These are phyloP conservation scores for Quercus cerris DNA, from an alignment of 306 rosid species.

Conservation along the genomic window DNA sequence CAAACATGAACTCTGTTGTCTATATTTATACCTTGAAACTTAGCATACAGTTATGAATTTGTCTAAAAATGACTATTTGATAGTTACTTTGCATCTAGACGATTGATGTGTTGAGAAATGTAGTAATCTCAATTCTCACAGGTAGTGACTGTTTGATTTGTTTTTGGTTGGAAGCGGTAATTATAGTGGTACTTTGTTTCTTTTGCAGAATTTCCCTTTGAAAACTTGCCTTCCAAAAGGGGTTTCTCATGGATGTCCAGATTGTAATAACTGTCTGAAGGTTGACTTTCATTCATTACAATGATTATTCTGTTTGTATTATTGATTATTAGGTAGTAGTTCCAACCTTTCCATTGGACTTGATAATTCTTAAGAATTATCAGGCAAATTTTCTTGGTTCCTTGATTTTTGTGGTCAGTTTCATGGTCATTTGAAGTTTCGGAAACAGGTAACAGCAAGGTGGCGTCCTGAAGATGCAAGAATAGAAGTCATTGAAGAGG, in stretches of 20 bases:
- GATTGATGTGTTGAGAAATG: neutral
- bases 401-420: constrained; percentile 1
- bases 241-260: constrained; percentile 54
- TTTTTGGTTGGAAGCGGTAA: neutral
- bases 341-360: constrained; percentile 20
- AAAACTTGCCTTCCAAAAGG: constrained; percentile 58
- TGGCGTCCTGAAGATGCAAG: constrained; percentile 74
- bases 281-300: constrained; percentile 25
- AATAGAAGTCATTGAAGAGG: constrained; percentile 54
- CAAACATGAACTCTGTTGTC: neutral
- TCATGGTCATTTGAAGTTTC: constrained; percentile 16
- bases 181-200: neutral
- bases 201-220: constrained; percentile 42
- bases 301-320: constrained; percentile 16
- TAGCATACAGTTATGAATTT: neutral
- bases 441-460: constrained; percentile 73
- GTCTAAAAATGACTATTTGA: neutral
- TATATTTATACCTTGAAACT: neutral
- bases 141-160: neutral
- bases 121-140: neutral
- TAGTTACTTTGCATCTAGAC: neutral
- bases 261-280: constrained; percentile 63
- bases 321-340: constrained; percentile 14
- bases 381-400: neutral
- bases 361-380: constrained; percentile 13